Conservation (phyloP, 2,329 filamentous ascomycete species). For the Neoascochyta sp. region DNA sequence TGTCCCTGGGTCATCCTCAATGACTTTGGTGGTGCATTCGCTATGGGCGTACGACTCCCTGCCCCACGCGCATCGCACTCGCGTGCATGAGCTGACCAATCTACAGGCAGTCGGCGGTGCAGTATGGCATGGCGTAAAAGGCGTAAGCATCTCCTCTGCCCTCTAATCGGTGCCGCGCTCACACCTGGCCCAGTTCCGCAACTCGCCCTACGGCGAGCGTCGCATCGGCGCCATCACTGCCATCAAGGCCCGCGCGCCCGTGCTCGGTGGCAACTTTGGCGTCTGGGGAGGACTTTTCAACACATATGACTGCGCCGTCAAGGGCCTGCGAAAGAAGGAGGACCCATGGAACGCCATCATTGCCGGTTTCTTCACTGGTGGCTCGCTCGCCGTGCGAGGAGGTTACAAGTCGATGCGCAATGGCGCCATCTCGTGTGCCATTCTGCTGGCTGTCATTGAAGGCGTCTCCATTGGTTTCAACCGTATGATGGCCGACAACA, state of each 20-base stretch:
- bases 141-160: constrained; percentile 53
- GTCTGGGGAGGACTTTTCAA: constrained; percentile 96
- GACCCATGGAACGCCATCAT: constrained; percentile 98
- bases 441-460: constrained; percentile 92
- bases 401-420: constrained; percentile 90
- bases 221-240: constrained; percentile 92
- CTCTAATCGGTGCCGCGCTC: constrained; percentile 6
- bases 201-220: constrained; percentile 73
- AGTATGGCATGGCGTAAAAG: constrained; percentile 97
- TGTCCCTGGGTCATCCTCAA: constrained; percentile 96
- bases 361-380: constrained; percentile 88
- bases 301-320: constrained; percentile 94
- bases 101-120: constrained; percentile 43
- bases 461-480: constrained; percentile 95
- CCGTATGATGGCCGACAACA: constrained; percentile 88
- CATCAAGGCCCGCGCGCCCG: constrained; percentile 94
- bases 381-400: constrained; percentile 84
- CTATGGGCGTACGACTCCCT: constrained; percentile 75
- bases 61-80: constrained; percentile 1
- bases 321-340: constrained; percentile 88
- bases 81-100: constrained; percentile 9
- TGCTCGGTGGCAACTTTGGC: constrained; percentile 95
- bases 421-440: constrained; percentile 92
- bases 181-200: constrained; percentile 29
- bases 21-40: constrained; percentile 96